phyloP scores from a whole-genome alignment of 2,329 filamentous ascomycete species.

The Penicillium palitans region DNA sequence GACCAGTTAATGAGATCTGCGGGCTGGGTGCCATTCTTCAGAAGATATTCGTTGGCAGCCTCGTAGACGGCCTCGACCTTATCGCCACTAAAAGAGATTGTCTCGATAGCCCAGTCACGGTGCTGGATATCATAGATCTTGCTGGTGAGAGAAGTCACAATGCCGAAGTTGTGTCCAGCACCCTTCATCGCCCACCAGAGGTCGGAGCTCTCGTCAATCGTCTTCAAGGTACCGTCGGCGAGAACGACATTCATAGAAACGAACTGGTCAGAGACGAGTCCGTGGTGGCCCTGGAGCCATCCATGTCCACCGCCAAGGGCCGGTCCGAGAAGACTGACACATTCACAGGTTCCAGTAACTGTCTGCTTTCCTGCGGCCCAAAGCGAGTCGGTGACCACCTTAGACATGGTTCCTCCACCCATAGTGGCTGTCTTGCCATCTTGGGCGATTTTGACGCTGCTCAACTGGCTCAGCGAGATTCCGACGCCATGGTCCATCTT shows the following conservation, averaged over 20 bases:
- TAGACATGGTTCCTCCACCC: constrained; percentile 51
- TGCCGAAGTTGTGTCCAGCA: constrained; percentile 61
- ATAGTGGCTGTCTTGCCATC: constrained; percentile 52
- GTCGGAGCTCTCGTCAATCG: constrained; percentile 47
- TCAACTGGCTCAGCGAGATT: constrained; percentile 51
- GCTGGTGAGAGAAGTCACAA: constrained; percentile 52
- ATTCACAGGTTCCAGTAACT: constrained; percentile 56
- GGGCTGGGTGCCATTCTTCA: constrained; percentile 47
- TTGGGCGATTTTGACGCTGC: constrained; percentile 37
- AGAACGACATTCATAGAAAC: constrained; percentile 54
- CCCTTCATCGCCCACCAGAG: constrained; percentile 60
- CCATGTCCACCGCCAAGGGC: constrained; percentile 61
- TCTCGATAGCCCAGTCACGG: constrained; percentile 42
- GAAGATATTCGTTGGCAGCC: constrained; percentile 48
- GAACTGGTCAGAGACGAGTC: constrained; percentile 57
- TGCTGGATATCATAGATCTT: constrained; percentile 50
- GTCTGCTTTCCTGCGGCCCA: constrained; percentile 55
- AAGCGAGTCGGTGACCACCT: constrained; percentile 50
- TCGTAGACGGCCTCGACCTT: constrained; percentile 53
- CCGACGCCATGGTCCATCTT: constrained; percentile 53
- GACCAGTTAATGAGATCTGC: constrained; percentile 53
- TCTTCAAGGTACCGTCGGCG: constrained; percentile 48
- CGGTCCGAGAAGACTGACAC: constrained; percentile 50
- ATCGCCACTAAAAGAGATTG: constrained; percentile 50
- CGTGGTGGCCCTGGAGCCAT: constrained; percentile 55